Conservation (phyloP, 2,329 filamentous ascomycete species). For the Dactylellina parvicollis region DNA sequence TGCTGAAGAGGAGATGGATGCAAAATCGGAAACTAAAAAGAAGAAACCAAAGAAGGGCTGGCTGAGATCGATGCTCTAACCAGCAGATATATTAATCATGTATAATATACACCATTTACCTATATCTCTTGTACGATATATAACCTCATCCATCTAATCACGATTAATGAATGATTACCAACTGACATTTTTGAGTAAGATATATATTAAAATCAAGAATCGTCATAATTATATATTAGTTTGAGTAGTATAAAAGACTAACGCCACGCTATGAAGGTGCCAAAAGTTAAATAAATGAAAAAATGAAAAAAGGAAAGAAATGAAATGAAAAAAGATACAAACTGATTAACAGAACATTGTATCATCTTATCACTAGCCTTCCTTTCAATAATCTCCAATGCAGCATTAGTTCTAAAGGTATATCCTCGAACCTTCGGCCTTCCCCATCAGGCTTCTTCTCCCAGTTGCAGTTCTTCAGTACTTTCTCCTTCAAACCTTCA, state of each 20-base stretch:
- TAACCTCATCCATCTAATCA: background rate
- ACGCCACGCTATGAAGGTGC: background rate
- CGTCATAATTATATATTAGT: no score
- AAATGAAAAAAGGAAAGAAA: background rate
- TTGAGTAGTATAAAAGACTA: background rate
- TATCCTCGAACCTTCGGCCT: slow-evolving; percentile 20
- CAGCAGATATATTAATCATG: slow-evolving; percentile 11
- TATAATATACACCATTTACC: slow-evolving; percentile 36
- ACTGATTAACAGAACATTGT: background rate
- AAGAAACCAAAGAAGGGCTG: slow-evolving; percentile 49
- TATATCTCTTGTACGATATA: slow-evolving; percentile 29
- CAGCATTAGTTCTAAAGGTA: slow-evolving; percentile 31
- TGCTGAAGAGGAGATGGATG: slow-evolving; percentile 64
- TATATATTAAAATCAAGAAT: no score
- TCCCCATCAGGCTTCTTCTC: slow-evolving; percentile 21
- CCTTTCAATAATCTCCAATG: slow-evolving; percentile 42
- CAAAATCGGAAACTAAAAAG: slow-evolving; percentile 32
- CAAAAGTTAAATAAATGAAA: background rate
- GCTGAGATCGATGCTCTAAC: slow-evolving; percentile 46
- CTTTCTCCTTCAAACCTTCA: slow-evolving; percentile 35
- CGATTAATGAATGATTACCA: slow-evolving; percentile 13
- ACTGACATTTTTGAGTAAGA: background rate
- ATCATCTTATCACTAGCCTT: slow-evolving; percentile 29
- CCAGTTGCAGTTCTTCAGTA: slow-evolving; percentile 21
- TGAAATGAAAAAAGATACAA: slow-evolving; percentile 7